Base-by-base conservation (phyloP, 805 yeast genomes). In the Barnettozyma sucrosica region DNA sequence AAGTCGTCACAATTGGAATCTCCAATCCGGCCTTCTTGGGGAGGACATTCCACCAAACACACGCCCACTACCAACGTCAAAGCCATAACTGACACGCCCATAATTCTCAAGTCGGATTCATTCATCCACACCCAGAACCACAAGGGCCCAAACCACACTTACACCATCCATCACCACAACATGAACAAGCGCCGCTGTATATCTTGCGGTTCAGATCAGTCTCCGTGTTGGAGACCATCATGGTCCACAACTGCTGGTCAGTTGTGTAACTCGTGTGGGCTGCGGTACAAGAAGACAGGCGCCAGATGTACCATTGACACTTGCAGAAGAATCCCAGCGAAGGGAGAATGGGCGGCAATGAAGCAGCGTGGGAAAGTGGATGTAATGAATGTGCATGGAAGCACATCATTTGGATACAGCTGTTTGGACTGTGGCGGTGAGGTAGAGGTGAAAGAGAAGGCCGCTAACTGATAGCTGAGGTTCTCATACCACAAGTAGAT, bases 221-320 rank as follows among this genome's bases (percentile, higher is more conserved):
- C 95, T 6, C 99, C 99, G 5, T 92, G 99, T 66, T 92, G 99
- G 99, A 79, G 99, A 62, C 99, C 99, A 1, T 85, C 95, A 5
- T 92, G 99, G 99, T 82, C 92, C 3, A 73, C 81, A 24, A 72
- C 81, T 54, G 89, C 85, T 52, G 98, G 97, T n/a, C 98, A 90
- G 69, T 75, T 92, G 55, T 92, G 99, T 71, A 92, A 92, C 64
- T 88, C 97, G 1, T 92, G 99, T 68, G 99, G 99, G 1, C 72
- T 92, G 58, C 75, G 99, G 54, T 92, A 87, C 70, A 90, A 93
- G 66, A 92, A 92, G 69, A 90, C 97, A 0, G 86, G 88, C 24
- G 95, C 96, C 3, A 77, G 97, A 61, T 92, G 99, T 67, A 70
- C 85, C 44, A 85, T 86, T 56, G 66, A 73, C 2, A 61, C 67